phyloP scores from a whole-genome alignment of 768 basidiomycete genomes.

The Rhizopogon roseolus region DNA sequence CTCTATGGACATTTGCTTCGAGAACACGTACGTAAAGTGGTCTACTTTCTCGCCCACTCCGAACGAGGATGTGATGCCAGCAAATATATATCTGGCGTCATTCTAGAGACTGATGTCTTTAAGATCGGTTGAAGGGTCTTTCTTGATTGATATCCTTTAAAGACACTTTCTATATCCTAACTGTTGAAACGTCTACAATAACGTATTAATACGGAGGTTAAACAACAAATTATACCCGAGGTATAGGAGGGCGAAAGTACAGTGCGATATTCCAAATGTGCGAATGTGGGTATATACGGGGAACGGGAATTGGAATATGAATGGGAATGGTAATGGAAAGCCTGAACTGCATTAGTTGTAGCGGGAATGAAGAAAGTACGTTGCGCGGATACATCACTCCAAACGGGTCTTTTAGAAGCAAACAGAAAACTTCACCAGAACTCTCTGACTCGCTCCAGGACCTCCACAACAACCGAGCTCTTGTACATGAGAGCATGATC shows the following conservation, averaged over 20 bases:
- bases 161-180: background rate
- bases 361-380: conserved; percentile 4
- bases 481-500: conserved; percentile 95
- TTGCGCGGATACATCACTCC: conserved; percentile 14
- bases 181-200: conserved; percentile 15
- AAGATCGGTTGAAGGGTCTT: background rate
- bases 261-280: conserved; percentile 18
- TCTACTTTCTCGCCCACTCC: conserved; percentile 4
- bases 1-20: background rate
- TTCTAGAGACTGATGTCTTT: background rate
- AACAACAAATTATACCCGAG: conserved; percentile 26
- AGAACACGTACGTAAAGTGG: background rate
- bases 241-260: conserved; percentile 25
- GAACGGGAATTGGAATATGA: background rate
- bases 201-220: conserved; percentile 26
- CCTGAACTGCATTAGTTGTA: conserved; percentile 1
- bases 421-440: conserved; percentile 38
- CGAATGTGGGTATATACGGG: conserved; percentile 10
- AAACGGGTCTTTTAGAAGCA: conserved; percentile 3
- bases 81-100: background rate
- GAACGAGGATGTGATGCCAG: conserved; percentile 5
- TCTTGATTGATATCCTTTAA: too few species aligned
- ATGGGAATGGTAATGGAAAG: background rate
- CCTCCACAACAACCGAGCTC: conserved; percentile 81
- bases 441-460: conserved; percentile 64